These are phyloP conservation scores for Eremochloa ophiuroides DNA, from an alignment of 176 grass and related monocot species.

Conservation along the genomic window DNA sequence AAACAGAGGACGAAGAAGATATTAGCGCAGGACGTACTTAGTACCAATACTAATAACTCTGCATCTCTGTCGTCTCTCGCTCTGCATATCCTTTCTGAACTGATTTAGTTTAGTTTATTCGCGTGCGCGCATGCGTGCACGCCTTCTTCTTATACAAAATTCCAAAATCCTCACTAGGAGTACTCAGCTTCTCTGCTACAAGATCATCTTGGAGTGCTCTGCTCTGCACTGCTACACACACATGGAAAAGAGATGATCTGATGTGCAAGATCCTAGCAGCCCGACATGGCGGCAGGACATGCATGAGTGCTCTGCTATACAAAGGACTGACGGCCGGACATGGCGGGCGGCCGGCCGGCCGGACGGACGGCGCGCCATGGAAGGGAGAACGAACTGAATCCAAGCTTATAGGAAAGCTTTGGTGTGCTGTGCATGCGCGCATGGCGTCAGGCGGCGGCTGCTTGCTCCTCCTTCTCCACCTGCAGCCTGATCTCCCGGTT, in stretches of 20 bases:
- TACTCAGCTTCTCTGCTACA: neutral
- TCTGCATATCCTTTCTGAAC: neutral
- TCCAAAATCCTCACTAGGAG: neutral
- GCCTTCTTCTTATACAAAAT: constrained; percentile 18
- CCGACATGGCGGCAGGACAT: too few relatives aligned
- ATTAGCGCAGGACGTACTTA: constrained; percentile 24
- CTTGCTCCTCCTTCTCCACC: constrained; percentile 49
- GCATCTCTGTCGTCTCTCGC: neutral
- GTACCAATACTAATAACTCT: neutral
- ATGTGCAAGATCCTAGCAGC: neutral
- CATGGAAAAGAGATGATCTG: neutral
- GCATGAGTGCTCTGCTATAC: neutral
- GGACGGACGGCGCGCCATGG: neutral
- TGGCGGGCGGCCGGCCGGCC: too few relatives aligned
- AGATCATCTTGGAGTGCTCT: neutral
- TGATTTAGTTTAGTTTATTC: constrained; percentile 5
- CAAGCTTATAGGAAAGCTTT: neutral
- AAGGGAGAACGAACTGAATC: neutral
- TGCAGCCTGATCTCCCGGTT: constrained; percentile 80
- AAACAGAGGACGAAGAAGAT: neutral
- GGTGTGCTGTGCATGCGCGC: neutral
- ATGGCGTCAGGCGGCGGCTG: constrained; percentile 1
- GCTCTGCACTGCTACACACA: neutral
- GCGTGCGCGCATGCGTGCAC: constrained; percentile 6
- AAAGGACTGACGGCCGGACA: neutral